Evolutionary conservation across 106 monocot species (phyloP).

Genomic region (Alisma plantagoaquatica): DNA sequence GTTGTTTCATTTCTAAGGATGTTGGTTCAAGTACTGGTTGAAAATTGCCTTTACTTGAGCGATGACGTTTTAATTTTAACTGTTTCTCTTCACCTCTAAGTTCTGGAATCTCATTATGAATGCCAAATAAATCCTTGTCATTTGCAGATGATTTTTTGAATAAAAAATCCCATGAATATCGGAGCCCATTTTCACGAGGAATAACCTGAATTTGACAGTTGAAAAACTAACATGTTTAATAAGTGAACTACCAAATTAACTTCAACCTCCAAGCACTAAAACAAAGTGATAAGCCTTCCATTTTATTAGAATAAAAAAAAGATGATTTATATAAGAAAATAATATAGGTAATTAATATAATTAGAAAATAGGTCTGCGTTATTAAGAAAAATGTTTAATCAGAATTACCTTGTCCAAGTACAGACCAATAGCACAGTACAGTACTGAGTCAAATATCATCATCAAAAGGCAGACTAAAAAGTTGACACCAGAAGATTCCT

Average conservation of each 20-base stretch:
- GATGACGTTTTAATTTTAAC: conserved; percentile 11
- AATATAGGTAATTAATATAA: too few species aligned
- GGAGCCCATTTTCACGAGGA: conserved; percentile 53
- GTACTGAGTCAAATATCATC: conserved; percentile 65
- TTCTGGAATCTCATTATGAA: conserved; percentile 13
- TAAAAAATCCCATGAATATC: conserved; percentile 72
- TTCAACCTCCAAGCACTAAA: background rate
- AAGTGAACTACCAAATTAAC: too few species aligned
- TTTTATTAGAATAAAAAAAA: background rate
- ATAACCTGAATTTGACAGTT: conserved; percentile 55
- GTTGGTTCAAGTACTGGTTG: conserved; percentile 38
- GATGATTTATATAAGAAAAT: too few species aligned
- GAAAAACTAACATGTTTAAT: too few species aligned
- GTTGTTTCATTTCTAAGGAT: conserved; percentile 57
- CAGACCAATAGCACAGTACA: conserved; percentile 52
- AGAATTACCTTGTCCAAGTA: conserved; percentile 96
- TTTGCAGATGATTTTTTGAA: conserved; percentile 28
- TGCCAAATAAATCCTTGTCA: conserved; percentile 10
- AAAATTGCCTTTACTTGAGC: conserved; percentile 12
- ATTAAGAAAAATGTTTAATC: too few species aligned
- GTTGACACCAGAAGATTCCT: conserved; percentile 90
- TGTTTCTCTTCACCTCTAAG: conserved; percentile 11
- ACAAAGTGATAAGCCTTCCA: background rate
- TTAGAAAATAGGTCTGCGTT: too few species aligned
- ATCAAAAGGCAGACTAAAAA: conserved; percentile 76